A percentile compares a stretch with the other conserved stretches of the same genome.
phyloP scores from a whole-genome alignment of 2,329 filamentous ascomycete genomes.

The Gnomoniopsis sp. region DNA sequence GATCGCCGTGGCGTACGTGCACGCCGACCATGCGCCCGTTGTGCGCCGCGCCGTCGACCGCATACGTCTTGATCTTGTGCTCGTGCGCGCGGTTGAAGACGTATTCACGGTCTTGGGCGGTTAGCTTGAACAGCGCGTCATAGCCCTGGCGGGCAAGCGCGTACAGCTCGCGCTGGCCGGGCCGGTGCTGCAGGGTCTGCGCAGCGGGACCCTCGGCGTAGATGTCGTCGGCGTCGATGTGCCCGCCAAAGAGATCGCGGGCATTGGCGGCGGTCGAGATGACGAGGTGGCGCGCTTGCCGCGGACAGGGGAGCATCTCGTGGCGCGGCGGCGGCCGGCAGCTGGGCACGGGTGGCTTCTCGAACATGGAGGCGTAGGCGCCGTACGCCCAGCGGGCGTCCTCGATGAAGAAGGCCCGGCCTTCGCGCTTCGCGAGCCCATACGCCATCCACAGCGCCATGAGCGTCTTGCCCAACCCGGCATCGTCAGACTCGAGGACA shows the following conservation, averaged over 20 bases:
- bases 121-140: constrained; percentile 69
- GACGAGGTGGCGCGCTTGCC: constrained; percentile 69
- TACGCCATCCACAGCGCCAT: constrained; percentile 84
- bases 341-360: constrained; percentile 57
- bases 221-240: constrained; percentile 32
- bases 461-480: constrained; percentile 72
- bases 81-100: constrained; percentile 56
- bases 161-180: constrained; percentile 60
- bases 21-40: constrained; percentile 62
- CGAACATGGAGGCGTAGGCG: constrained; percentile 69
- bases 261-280: constrained; percentile 68
- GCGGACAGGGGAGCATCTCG: constrained; percentile 77
- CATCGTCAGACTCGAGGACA: constrained; percentile 70
- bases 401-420: constrained; percentile 77
- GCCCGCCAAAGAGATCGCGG: constrained; percentile 57
- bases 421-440: constrained; percentile 71
- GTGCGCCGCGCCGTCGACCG: constrained; percentile 39
- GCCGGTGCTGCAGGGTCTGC: constrained; percentile 45
- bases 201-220: constrained; percentile 48
- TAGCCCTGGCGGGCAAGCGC: constrained; percentile 67
- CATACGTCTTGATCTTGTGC: constrained; percentile 45
- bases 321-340: constrained; percentile 72
- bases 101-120: constrained; percentile 62
- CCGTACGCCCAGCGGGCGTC: constrained; percentile 84
- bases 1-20: constrained; percentile 78